Base-by-base conservation (phyloP, 768 basidiomycete genomes). In the Pleurotus citrinopileatus region DNA sequence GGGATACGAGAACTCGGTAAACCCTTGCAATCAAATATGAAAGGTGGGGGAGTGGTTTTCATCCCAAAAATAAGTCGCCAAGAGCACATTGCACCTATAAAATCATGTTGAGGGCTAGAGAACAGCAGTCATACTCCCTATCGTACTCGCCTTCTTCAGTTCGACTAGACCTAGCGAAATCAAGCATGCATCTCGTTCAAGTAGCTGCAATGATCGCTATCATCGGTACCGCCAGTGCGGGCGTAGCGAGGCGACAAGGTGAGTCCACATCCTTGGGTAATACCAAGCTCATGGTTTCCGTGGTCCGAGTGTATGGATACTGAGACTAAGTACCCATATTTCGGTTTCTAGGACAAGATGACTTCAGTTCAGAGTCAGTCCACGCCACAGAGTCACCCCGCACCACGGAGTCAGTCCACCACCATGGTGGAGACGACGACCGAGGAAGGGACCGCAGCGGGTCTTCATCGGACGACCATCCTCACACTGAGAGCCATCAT, bases 401-500 rank as follows among this genome's bases (percentile, higher is more conserved):
- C 20, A n/a, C 28, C 25, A 37, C 34, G 29, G 48, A 38, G 29
- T 51, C 48, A 4, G 32, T 34, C 23, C 48, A 50, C 20, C 48
- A 25, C 3, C 48, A 51, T 51, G 48, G 29, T 10, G 48, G 48
- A 34, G 48, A 50, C 22, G 19, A 36, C 19, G 48, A 50, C 5
- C 27, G 45, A 17, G 45, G 27, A 22, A 22, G 46, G 17, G 28
- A 29, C 15, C 26, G 28, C 32, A 20, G n/a, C 15, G 29, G 38
- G 38, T 15, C 34, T 3, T 50, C 48, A n/a, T 50, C 48, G 34
- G 48, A 51, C 37, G 48, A 51, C 34, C 48, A 34, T n/a, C 34
- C 48, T 37, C 48, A 22, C 10, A 51, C 48, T 26, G 48, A 51
- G 48, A 51, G 48, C 34, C 48, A 51, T 20, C 48, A 37, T 23